Base-by-base conservation (phyloP, 345 rosid genomes). In the Euclidium syriacum region DNA sequence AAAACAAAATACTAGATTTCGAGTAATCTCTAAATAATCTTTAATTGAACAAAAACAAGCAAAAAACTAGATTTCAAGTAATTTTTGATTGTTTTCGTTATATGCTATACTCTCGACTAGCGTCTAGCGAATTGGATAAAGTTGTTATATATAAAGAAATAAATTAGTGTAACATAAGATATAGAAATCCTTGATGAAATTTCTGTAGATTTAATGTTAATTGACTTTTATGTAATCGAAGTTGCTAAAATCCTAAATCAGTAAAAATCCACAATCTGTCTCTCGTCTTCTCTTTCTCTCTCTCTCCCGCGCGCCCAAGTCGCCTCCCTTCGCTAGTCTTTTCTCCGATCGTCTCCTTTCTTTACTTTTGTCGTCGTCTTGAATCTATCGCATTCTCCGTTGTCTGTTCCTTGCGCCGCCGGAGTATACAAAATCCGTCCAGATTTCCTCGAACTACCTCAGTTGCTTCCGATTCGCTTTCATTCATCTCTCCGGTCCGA, bases 271-370 rank as follows among this genome's bases (percentile, higher is more conserved):
- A 44, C 51, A 19, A 36, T 46, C 35, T 39, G n/a, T n/a, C 58
- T 56, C 61, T 50, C 49, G 40, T 32, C 47, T 17, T 18, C 20
- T 24, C 27, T 30, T 33, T 12, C 2, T 52, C 11, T 55, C 64
- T 63, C 83, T 68, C 81, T 70, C 75, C 80, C 85, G 85, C 79
- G 82, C 86, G 83, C 77, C 74, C 76, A 81, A 78, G 59, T 78
- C 81, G 79, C 77, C 64, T 55, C 57, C 78, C 66, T 73, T 75
- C 76, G 74, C 75, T 76, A 42, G 16, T 25, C 61, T 52, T 70
- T n/a, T 73, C 80, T 65, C 80, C 82, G 72, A 80, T 79, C 70
- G 75, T 60, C 67, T 74, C 44, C 65, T 63, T 57, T 72, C 57
- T 52, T 19, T 53, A 46, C 58, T 36, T 30, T 17, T 64, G 22